A percentile compares a stretch with the other conserved stretches of the same genome.
phyloP scores from a whole-genome alignment of 1,139 yeast species.

The Suhomyces yuchorum region DNA sequence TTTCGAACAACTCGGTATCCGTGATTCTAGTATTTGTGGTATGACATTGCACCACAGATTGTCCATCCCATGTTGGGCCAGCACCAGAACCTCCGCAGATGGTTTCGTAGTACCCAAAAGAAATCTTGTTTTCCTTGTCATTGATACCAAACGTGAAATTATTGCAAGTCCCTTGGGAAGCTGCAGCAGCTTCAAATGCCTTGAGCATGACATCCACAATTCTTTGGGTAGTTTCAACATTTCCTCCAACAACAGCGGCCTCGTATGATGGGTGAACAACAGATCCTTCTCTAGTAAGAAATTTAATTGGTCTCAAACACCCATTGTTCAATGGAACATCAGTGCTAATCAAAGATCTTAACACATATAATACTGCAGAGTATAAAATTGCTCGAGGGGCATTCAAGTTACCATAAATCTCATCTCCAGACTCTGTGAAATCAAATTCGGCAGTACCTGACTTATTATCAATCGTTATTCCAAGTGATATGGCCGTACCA shows the following conservation, averaged over 20 bases:
- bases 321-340: conserved; percentile 88
- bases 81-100: conserved; percentile 55
- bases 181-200: conserved; percentile 74
- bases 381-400: conserved; percentile 67
- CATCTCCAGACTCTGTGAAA: conserved; percentile 45
- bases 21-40: conserved; percentile 53
- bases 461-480: conserved; percentile 35
- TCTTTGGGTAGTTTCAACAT: conserved; percentile 84
- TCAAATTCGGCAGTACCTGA: conserved; percentile 45
- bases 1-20: conserved; percentile 50
- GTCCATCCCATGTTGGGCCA: conserved; percentile 53
- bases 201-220: conserved; percentile 76
- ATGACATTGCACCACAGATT: conserved; percentile 50
- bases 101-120: conserved; percentile 52
- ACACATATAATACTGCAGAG: conserved; percentile 79
- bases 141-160: conserved; percentile 51
- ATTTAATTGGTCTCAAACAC: conserved; percentile 68
- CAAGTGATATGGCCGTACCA: conserved; percentile 45
- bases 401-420: conserved; percentile 47
- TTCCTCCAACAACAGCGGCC: conserved; percentile 89
- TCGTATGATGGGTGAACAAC: conserved; percentile 70
- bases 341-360: conserved; percentile 71
- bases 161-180: conserved; percentile 53
- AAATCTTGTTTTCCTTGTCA: conserved; percentile 36
- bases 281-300: conserved; percentile 68